phyloP scores from a whole-genome alignment of 352 stramenopile species.

The Globisporangium solare region DNA sequence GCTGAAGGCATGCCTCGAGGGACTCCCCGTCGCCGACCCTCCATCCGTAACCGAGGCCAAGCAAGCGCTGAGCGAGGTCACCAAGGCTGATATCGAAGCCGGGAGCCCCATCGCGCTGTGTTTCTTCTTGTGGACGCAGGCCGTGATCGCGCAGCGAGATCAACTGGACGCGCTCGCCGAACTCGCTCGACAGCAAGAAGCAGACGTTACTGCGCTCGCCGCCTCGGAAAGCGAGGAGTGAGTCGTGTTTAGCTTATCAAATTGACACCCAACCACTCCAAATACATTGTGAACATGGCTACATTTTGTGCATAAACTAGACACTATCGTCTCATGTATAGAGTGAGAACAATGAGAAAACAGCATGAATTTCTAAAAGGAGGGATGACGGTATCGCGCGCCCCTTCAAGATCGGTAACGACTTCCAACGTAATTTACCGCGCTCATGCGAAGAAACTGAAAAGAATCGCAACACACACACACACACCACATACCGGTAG shows the following conservation, averaged over 20 bases:
- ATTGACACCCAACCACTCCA: not conserved
- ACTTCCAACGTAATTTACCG: too few relatives aligned
- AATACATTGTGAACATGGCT: not conserved
- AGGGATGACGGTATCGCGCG: not conserved
- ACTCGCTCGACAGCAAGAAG: conserved; percentile 32
- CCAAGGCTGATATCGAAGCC: conserved; percentile 48
- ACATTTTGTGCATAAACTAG: not conserved
- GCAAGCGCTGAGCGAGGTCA: conserved; percentile 33
- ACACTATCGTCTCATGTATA: not conserved
- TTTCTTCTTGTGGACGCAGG: conserved; percentile 51
- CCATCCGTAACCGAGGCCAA: conserved; percentile 29
- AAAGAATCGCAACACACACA: too few relatives aligned
- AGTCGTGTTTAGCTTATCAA: not conserved
- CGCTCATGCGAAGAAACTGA: too few relatives aligned
- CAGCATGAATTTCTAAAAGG: not conserved
- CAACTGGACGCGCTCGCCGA: conserved; percentile 38
- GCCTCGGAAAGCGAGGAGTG: conserved; percentile 5
- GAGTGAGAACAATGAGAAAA: too few relatives aligned
- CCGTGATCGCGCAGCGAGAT: conserved; percentile 48
- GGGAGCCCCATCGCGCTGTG: conserved; percentile 38
- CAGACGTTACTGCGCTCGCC: conserved; percentile 19
- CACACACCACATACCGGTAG: not conserved
- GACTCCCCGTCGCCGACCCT: conserved; percentile 14
- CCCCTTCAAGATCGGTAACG: not conserved
- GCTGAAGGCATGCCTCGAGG: conserved; percentile 24